phyloP scores from a whole-genome alignment of 2,329 filamentous ascomycete species.

The Pseudocercospora ulei region DNA sequence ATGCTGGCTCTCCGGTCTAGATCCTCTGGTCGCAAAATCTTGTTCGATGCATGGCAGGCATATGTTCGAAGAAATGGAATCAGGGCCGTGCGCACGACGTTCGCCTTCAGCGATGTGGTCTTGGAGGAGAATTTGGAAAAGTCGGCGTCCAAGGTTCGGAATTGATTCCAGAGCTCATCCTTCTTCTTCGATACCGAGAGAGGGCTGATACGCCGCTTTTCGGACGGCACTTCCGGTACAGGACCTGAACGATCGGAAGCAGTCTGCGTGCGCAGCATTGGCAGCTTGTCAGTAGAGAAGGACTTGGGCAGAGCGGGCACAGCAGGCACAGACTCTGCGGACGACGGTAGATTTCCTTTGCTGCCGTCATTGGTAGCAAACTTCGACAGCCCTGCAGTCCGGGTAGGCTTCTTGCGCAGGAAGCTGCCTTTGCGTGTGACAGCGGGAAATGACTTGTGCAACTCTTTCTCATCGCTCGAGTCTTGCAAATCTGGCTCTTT shows the following conservation, averaged over 20 bases:
- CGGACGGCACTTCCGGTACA: conserved; percentile 37
- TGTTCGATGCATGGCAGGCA: conserved; percentile 56
- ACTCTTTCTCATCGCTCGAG: conserved; percentile 18
- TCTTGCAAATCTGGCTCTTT: conserved; percentile 13
- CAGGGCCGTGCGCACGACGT: conserved; percentile 60
- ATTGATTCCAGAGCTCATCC: conserved; percentile 60
- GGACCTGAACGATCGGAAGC: conserved; percentile 36
- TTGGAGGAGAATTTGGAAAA: conserved; percentile 67
- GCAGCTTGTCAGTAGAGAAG: conserved; percentile 43
- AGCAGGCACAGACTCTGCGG: conserved; percentile 25
- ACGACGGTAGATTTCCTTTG: conserved; percentile 8
- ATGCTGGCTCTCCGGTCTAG: conserved; percentile 69
- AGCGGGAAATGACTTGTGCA: conserved; percentile 12
- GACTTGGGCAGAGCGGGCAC: conserved; percentile 41
- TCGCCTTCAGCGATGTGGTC: conserved; percentile 62
- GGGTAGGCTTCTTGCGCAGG: conserved; percentile 21
- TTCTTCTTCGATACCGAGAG: conserved; percentile 45
- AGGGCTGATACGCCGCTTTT: conserved; percentile 25
- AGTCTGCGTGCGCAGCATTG: conserved; percentile 33
- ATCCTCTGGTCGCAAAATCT: conserved; percentile 62
- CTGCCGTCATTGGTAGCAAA: conserved; percentile 12
- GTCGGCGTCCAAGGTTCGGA: conserved; percentile 58
- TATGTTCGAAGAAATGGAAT: conserved; percentile 69
- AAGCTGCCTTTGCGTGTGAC: conserved; percentile 21
- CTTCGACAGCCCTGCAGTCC: conserved; percentile 14